Evolutionary conservation across 129 eudicot genomes (phyloP).

Genomic region (Arctium lappa): DNA sequence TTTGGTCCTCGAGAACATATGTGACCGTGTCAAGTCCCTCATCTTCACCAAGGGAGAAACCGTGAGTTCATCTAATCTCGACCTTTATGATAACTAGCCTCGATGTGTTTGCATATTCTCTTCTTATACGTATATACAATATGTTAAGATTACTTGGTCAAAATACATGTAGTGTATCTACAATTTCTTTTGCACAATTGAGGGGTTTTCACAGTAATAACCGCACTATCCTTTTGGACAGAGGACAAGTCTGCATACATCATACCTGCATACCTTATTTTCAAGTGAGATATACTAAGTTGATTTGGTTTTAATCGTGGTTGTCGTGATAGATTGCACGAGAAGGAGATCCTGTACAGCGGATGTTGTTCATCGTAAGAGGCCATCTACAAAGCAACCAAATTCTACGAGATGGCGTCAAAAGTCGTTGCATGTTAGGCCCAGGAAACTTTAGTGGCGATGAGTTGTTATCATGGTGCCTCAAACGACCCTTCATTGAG

Average conservation of each 20-base stretch:
- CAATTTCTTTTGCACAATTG: neutral
- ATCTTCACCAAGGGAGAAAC: conserved; percentile 96
- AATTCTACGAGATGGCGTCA: conserved; percentile 71
- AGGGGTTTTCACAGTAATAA: neutral
- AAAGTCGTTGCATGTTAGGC: conserved; percentile 96
- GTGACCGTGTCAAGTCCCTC: conserved; percentile 96
- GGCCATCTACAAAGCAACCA: conserved; percentile 98
- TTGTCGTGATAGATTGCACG: conserved; percentile 50
- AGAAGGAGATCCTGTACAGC: conserved; percentile 95
- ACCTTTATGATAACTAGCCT: neutral
- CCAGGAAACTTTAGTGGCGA: conserved; percentile 98
- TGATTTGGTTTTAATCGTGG: neutral
- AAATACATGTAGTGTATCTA: neutral
- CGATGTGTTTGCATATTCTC: neutral
- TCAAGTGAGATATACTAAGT: neutral
- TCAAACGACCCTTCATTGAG: conserved; percentile 77
- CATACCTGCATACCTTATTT: neutral
- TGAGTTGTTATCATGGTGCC: conserved; percentile 95
- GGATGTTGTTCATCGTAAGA: conserved; percentile 90
- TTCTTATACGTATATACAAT: neutral
- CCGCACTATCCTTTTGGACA: neutral
- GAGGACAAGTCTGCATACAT: neutral
- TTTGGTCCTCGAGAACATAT: conserved; percentile 89
- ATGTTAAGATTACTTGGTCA: neutral
- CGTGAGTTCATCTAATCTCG: conserved; percentile 40